These are phyloP conservation scores for Aspergillus sparsus DNA, from an alignment of 495 filamentous ascomycete genomes.

Conservation along the genomic window DNA sequence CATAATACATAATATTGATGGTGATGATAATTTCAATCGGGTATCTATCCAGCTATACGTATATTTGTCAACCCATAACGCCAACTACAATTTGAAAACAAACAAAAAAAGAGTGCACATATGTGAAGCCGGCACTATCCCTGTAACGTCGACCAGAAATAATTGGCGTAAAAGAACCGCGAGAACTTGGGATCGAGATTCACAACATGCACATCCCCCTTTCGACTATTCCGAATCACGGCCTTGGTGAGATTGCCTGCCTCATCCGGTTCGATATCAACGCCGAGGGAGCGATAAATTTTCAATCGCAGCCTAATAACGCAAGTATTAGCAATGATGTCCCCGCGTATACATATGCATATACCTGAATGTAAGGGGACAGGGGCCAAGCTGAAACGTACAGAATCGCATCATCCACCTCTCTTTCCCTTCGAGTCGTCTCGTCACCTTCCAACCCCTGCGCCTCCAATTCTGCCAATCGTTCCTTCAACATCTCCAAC, in stretches of 20 bases:
- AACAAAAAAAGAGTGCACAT: background rate
- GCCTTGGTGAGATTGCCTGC: conserved; percentile 83
- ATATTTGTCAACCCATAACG: conserved; percentile 21
- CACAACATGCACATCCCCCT: conserved; percentile 91
- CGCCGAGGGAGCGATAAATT: conserved; percentile 86
- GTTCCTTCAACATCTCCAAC: conserved; percentile 70
- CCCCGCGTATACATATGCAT: too few relatives aligned
- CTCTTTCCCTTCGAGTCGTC: conserved; percentile 58
- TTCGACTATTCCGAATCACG: conserved; percentile 79
- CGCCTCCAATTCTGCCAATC: conserved; percentile 78
- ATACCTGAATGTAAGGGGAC: too few relatives aligned
- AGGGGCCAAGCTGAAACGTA: conserved; percentile 24
- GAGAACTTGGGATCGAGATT: conserved; percentile 93
- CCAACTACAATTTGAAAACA: conserved; percentile 14
- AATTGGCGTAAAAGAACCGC: conserved; percentile 89
- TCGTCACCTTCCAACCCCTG: conserved; percentile 71
- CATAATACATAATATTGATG: background rate
- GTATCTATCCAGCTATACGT: conserved; percentile 9
- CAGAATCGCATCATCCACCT: conserved; percentile 59
- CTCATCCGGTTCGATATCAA: conserved; percentile 81
- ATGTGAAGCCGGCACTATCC: conserved; percentile 19
- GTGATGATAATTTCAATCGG: conserved; percentile 4
- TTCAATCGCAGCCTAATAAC: conserved; percentile 71
- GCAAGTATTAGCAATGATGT: too few relatives aligned
- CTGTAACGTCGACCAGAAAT: conserved; percentile 90